Evolutionary conservation across 768 basidiomycete species (phyloP).

Genomic region (Omphalotus guepiniiformis): DNA sequence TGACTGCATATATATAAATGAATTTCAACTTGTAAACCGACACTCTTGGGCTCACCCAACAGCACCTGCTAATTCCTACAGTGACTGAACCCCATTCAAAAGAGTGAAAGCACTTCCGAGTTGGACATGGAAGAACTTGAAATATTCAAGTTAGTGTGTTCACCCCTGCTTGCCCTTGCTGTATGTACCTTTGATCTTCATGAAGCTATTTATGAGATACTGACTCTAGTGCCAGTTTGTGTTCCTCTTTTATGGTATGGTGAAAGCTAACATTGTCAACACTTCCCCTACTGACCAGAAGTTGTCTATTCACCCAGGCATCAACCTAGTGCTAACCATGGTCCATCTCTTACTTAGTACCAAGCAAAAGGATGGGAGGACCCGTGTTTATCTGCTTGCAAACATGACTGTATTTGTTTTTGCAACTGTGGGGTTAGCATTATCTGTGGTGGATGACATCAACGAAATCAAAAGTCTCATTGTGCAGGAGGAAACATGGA

Average conservation of each 20-base stretch:
- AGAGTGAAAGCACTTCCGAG: too few species aligned
- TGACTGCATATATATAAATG: too few species aligned
- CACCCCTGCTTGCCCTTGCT: too few species aligned
- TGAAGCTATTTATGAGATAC: too few species aligned
- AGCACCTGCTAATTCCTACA: too few species aligned
- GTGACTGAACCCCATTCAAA: too few species aligned
- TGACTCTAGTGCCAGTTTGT: background rate
- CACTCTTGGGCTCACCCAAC: too few species aligned
- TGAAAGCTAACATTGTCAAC: background rate
- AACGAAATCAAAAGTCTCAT: background rate
- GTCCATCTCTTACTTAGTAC: background rate
- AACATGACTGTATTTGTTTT: background rate
- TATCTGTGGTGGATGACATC: background rate
- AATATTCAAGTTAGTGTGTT: too few species aligned
- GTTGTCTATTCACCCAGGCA: background rate
- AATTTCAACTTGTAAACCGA: too few species aligned
- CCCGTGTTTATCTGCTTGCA: slow-evolving; percentile 2
- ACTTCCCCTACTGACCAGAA: too few species aligned
- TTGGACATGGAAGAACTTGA: too few species aligned
- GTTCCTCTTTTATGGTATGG: slow-evolving; percentile 6
- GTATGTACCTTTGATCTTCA: too few species aligned
- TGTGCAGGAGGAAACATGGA: background rate
- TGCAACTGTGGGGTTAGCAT: slow-evolving; percentile 1
- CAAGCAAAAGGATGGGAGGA: background rate
- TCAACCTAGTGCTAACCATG: background rate